A percentile compares a stretch with the other conserved stretches of the same genome.
Evolutionary conservation across 1,139 yeast species (phyloP).

Genomic region (Trichomonascaceae sp.): DNA sequence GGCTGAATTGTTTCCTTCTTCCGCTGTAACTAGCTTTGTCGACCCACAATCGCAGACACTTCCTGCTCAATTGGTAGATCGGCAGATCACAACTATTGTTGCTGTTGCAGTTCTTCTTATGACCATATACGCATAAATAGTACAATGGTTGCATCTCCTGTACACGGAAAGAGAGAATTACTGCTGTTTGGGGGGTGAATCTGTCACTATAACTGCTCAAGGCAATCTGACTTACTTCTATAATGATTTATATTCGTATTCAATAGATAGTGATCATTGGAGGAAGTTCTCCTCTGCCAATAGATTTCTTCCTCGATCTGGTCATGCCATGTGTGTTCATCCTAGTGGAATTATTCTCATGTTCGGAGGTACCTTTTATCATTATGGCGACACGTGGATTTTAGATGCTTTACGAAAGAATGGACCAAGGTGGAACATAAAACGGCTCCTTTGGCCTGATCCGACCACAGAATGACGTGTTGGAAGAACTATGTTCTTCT

Average conservation of each 20-base stretch:
- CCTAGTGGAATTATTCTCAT: slow-evolving; percentile 79
- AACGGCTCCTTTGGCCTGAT: slow-evolving; percentile 75
- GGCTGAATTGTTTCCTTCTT: slow-evolving; percentile 37
- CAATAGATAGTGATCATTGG: slow-evolving; percentile 79
- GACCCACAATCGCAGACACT: slow-evolving; percentile 27
- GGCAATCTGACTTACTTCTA: slow-evolving; percentile 61
- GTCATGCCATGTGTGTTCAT: slow-evolving; percentile 91
- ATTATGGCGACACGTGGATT: slow-evolving; percentile 94
- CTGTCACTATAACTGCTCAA: slow-evolving; percentile 28
- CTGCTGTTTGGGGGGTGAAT: slow-evolving; percentile 89
- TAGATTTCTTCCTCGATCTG: slow-evolving; percentile 85
- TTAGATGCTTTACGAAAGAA: slow-evolving; percentile 76
- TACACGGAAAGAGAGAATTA: slow-evolving; percentile 70
- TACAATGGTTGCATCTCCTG: slow-evolving; percentile 68
- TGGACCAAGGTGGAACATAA: slow-evolving; percentile 83
- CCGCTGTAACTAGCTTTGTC: slow-evolving; percentile 35
- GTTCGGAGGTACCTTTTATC: slow-evolving; percentile 97
- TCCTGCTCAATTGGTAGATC: background rate
- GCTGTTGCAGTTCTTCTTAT: slow-evolving; percentile 61
- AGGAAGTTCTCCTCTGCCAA: slow-evolving; percentile 71
- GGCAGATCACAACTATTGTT: slow-evolving; percentile 29
- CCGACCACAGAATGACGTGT: slow-evolving; percentile 83
- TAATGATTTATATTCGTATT: slow-evolving; percentile 72
- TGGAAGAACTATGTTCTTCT: slow-evolving; percentile 88
- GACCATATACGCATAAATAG: slow-evolving; percentile 68